Base-by-base conservation (phyloP, 192 early-diverging fungal genomes). In the Coemansia sp. region DNA sequence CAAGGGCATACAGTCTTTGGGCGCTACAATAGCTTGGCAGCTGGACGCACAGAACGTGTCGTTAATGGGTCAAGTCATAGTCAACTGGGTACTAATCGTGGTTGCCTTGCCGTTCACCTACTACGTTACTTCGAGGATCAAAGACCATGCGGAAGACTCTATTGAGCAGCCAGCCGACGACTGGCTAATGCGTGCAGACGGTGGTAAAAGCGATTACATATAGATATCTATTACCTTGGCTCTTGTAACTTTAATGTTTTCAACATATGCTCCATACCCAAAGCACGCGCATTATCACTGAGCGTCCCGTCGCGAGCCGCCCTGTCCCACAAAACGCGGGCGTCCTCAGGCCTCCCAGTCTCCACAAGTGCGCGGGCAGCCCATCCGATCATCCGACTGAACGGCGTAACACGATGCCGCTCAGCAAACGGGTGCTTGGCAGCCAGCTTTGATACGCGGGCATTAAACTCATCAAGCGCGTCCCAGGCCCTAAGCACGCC, bases 1-100 rank as follows among this genome's bases (percentile, higher is more conserved):
- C 88, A 95, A 95, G 84, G 88, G 87, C 46, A 88, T 93, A 42
- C 93, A 95, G 80, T 90, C 88, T 47, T 78, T 87, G 49, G 89
- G 86, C 32, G 87, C 77, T 30, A 90, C 88, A 43, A 79, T 92
- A 44, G 85, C 88, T 0, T 88, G 89, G 86, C 87, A 89, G 66
- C 80, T 91, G 42, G 89, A 89, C 72, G 88, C 90, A 28, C 74
- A 72, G 7, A 39, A 64, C 17, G 71, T 71, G 38, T 32, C 72
- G 23, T 76, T 76, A 38, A 74, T 85, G 70, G 66, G 67, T 39
- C 74, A 85, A 35, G 70, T 86, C 6, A 68, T 88, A 16, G 70
- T 79, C 60, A 86, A 86, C 53, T 88, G 87, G 87, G 37, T 58
- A 2, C 52, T 87, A 14, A 63, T 86, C 3, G 68, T 73, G 2